These are phyloP conservation scores for Tricholoma bakamatsutake DNA, from an alignment of 768 basidiomycete species.

Conservation along the genomic window DNA sequence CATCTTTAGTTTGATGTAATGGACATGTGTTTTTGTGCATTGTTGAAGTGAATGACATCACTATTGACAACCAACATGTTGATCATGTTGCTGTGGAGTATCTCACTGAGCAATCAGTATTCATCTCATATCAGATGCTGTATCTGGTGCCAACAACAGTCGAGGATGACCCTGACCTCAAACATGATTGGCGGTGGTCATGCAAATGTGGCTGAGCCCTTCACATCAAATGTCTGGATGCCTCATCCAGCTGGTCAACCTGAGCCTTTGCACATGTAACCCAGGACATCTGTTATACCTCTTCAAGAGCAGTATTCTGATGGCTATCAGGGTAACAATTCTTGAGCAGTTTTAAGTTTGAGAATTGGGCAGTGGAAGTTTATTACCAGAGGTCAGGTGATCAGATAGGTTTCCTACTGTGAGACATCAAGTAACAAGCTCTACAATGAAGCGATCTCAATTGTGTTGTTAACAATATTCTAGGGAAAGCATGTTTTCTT, in stretches of 20 bases:
- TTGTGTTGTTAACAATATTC: background rate
- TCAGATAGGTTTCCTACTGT: background rate
- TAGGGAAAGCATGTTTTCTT: too few relatives aligned
- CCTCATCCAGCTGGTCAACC: background rate
- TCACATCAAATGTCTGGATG: conserved; percentile 9
- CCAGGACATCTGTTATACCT: background rate
- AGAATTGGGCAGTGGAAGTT: background rate
- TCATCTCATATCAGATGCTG: too few relatives aligned
- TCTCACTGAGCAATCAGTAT: too few relatives aligned
- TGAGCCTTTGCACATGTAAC: background rate
- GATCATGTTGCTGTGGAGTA: too few relatives aligned
- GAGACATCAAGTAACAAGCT: background rate
- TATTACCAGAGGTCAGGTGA: background rate
- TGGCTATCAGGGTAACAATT: background rate
- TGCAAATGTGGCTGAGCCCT: conserved; percentile 7
- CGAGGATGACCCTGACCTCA: too few relatives aligned
- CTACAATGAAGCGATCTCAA: background rate
- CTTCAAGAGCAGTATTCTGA: background rate
- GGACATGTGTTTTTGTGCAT: too few relatives aligned
- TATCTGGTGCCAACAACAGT: too few relatives aligned
- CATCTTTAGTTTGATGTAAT: too few relatives aligned
- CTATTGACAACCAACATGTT: conserved; percentile 18
- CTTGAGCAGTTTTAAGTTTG: background rate
- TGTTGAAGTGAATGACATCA: conserved; percentile 21
- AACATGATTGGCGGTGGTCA: too few relatives aligned